Base-by-base conservation (phyloP, 345 rosid species). In the Eucalyptus regnans region DNA sequence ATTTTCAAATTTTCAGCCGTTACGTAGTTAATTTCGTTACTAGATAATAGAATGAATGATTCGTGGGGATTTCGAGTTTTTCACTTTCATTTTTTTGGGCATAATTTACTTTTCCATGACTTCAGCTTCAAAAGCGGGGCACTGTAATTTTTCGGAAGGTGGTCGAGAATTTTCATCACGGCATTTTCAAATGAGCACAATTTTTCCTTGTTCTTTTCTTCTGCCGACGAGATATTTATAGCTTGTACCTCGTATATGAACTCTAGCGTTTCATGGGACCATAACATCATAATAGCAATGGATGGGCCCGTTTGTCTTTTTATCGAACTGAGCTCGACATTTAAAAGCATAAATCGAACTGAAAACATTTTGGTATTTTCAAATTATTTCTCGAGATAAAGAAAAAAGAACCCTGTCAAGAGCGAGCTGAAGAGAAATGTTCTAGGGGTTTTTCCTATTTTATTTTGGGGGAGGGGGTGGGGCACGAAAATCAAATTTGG, bases 91-190 rank as follows among this genome's bases (percentile, higher is more conserved):
- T 27, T 58, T 56, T 58, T 12, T 58, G 3, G 15, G 31, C 6
- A 29, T 27, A 12, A 12, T 62, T 62, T 62, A 27, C 31, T 5
- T 27, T 27, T 4, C 29, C 27, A 23, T 56, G 5, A 17, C 62
- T 23, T 23, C 6, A 23, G 6, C 0, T 23, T 23, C 6, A 0
- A 56, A 56, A 56, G 6, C 0, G 0, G 6, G 29, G 62, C 12
- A 9, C 1, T 10, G 29, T 56, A 9, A 56, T 56, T 23, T 23
- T 4, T 56, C 0, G 29, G 62, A 1, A 23, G 29, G 13, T 56
- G 10, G 10, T 52, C 4, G 14, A 60, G 7, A 5, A 27, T 5
- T 60, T 29, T 29, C 16, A 0, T 12, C 58, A 12, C 8, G 16
- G 2, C 1, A 62, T 29, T 62, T 29, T 62, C 2, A 20, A 52